phyloP scores from a whole-genome alignment of 2,329 filamentous ascomycete genomes.

The Monilinia aucupariae region DNA sequence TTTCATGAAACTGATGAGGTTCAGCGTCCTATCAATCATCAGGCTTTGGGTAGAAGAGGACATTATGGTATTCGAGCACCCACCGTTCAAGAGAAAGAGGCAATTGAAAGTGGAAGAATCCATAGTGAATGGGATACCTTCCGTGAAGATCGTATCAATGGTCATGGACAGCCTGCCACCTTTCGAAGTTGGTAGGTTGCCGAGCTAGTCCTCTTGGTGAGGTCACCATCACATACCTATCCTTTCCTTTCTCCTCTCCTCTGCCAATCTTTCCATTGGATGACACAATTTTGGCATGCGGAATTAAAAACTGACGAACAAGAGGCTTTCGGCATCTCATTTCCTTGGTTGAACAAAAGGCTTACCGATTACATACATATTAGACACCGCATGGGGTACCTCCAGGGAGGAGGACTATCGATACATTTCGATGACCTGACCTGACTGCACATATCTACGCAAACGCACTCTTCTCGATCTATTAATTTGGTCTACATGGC shows the following conservation, averaged over 20 bases:
- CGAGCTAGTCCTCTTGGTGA: no score
- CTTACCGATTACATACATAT: no score
- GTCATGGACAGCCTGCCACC: neutral
- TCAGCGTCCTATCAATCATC: neutral
- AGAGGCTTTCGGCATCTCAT: no score
- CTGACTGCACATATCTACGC: no score
- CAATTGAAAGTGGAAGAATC: neutral
- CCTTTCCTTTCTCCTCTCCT: no score
- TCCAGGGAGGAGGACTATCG: no score
- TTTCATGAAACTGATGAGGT: slow-evolving; percentile 6
- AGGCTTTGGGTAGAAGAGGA: neutral
- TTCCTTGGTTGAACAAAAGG: no score
- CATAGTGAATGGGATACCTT: slow-evolving; percentile 1
- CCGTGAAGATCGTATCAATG: neutral
- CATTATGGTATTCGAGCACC: neutral
- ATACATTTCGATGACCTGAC: no score
- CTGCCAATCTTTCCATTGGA: neutral
- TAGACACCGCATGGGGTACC: no score
- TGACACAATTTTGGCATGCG: no score
- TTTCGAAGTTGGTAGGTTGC: neutral
- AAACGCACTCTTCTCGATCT: no score
- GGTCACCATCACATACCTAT: neutral
- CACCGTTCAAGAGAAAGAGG: neutral
- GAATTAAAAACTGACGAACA: neutral
- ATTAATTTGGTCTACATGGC: no score